A percentile compares a stretch with the other conserved stretches of the same genome.
Evolutionary conservation across 148 eudicot species (phyloP).

Genomic region (Amaranthus hypochondriacus): DNA sequence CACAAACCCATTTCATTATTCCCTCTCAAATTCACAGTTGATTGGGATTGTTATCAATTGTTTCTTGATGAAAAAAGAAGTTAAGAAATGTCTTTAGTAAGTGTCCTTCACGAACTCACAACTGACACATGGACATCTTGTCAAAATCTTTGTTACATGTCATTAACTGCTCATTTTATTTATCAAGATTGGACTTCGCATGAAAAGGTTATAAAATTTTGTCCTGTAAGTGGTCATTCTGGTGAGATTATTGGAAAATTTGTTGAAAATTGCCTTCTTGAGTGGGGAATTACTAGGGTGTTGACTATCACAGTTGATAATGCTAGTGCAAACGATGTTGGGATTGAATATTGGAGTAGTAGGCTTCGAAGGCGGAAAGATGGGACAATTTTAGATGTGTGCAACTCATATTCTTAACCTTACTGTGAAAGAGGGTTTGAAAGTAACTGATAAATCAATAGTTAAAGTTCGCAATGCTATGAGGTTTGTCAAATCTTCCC

Average conservation of each 20-base stretch:
- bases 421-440: slow-evolving; percentile 6
- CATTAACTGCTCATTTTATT: slow-evolving; percentile 12
- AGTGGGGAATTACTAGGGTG: slow-evolving; percentile 18
- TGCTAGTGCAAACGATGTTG: slow-evolving; percentile 17
- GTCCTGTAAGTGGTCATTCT: slow-evolving; percentile 8
- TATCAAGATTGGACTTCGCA: slow-evolving; percentile 16
- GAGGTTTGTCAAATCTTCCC: background rate
- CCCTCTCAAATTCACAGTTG: slow-evolving; percentile 1
- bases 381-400: background rate
- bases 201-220: slow-evolving; percentile 18
- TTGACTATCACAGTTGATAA: slow-evolving; percentile 14
- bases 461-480: background rate
- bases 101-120: background rate
- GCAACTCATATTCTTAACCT: slow-evolving; percentile 5
- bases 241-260: slow-evolving; percentile 17
- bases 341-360: slow-evolving; percentile 9
- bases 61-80: background rate
- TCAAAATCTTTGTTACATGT: slow-evolving; percentile 16
- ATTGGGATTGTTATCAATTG: slow-evolving; percentile 1
- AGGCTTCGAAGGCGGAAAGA: background rate
- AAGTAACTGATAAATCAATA: slow-evolving; percentile 1
- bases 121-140: slow-evolving; percentile 16
- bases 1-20: background rate
- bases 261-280: slow-evolving; percentile 7
- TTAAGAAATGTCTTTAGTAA: background rate